Percentiles rank a stretch among this genome's conserved stretches.
These are phyloP conservation scores for Candida albicans DNA, from an alignment of 1,139 yeast species.

Conservation along the genomic window DNA sequence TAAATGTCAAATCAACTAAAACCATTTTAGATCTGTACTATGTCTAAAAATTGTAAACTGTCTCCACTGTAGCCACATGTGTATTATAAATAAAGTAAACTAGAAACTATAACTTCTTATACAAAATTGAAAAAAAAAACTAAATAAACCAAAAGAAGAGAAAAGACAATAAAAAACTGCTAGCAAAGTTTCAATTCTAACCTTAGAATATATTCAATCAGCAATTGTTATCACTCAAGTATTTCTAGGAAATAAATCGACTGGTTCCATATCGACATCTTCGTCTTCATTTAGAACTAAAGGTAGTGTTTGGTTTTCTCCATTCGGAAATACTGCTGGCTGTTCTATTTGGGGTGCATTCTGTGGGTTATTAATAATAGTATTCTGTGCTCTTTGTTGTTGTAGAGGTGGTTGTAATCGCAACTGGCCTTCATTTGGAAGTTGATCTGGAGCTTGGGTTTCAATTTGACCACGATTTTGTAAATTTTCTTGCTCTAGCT, in stretches of 20 bases:
- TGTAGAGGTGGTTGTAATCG: slow-evolving; percentile 10
- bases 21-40: too few species aligned
- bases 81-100: too few species aligned
- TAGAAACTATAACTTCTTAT: neutral
- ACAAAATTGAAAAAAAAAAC: neutral
- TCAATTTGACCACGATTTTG: slow-evolving; percentile 8
- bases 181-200: too few species aligned
- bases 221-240: neutral
- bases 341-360: slow-evolving; percentile 48
- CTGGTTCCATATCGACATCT: slow-evolving; percentile 35
- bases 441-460: too few species aligned
- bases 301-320: slow-evolving; percentile 18
- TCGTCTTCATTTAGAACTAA: slow-evolving; percentile 26
- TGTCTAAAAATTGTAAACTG: too few species aligned
- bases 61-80: too few species aligned
- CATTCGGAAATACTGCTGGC: slow-evolving; percentile 43
- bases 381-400: slow-evolving; percentile 9
- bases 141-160: neutral
- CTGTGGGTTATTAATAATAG: slow-evolving; percentile 14
- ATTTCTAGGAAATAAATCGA: slow-evolving; percentile 30
- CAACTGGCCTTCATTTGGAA: neutral
- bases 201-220: too few species aligned
- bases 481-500: slow-evolving; percentile 8
- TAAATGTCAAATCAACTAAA: neutral
- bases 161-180: too few species aligned